Evolutionary conservation across 345 rosid genomes (phyloP).

Genomic region (Streptanthus diversifolius): DNA sequence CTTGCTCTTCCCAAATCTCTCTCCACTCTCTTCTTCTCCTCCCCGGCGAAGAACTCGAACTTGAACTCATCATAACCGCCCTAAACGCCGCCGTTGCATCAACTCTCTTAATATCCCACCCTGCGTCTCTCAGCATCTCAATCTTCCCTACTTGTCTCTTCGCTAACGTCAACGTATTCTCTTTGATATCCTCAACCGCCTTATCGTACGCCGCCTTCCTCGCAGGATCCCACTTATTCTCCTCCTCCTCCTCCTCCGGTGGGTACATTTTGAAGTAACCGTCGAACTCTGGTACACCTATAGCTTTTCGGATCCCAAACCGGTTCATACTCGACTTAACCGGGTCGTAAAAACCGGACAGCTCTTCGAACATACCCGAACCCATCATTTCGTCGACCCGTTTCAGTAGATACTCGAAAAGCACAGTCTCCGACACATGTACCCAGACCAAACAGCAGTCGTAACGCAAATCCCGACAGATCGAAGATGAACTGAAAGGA

Average conservation of each 20-base stretch:
- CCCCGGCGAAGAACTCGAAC: not conserved
- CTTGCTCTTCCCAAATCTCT: constrained; percentile 68
- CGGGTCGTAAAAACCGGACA: constrained; percentile 47
- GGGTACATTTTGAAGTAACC: constrained; percentile 50
- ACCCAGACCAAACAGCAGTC: constrained; percentile 84
- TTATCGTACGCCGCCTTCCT: constrained; percentile 51
- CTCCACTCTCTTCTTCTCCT: constrained; percentile 38
- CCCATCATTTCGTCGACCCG: constrained; percentile 92
- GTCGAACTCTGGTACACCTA: constrained; percentile 89
- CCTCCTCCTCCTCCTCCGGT: constrained; percentile 15
- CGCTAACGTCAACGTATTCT: constrained; percentile 76
- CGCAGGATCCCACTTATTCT: constrained; percentile 20
- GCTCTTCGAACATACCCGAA: constrained; percentile 84
- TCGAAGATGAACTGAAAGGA: constrained; percentile 44
- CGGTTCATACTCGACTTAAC: constrained; percentile 9
- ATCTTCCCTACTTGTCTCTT: constrained; percentile 74
- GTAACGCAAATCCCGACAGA: constrained; percentile 52
- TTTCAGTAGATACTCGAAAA: constrained; percentile 52
- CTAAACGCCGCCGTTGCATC: constrained; percentile 76
- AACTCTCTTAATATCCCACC: constrained; percentile 72
- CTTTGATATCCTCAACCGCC: constrained; percentile 68
- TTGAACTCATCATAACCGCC: constrained; percentile 30
- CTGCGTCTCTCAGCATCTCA: constrained; percentile 43
- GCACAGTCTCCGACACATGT: constrained; percentile 59
- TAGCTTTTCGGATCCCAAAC: constrained; percentile 67